Evolutionary conservation across 768 basidiomycete species (phyloP).

Genomic region (Gautieria morchelliformis): DNA sequence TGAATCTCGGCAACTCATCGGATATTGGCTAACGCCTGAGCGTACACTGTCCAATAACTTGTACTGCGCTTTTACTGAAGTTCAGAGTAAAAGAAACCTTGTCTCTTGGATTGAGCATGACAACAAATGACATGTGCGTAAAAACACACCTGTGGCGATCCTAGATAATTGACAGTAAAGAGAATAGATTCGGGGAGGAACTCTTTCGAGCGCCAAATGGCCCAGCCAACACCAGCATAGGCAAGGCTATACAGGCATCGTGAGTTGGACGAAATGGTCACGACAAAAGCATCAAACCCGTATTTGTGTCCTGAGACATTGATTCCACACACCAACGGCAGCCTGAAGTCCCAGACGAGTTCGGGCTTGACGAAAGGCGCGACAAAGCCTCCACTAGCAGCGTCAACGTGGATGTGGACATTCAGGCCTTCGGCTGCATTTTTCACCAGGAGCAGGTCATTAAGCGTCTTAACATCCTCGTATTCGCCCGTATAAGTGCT

Average conservation of each 20-base stretch:
- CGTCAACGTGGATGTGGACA: constrained; percentile 62
- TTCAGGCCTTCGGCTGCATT: constrained; percentile 44
- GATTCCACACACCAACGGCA: constrained; percentile 51
- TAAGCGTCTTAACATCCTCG: constrained; percentile 50
- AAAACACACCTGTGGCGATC: constrained; percentile 35
- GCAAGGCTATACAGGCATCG: constrained; percentile 15
- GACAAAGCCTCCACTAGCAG: constrained; percentile 52
- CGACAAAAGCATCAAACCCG: constrained; percentile 20
- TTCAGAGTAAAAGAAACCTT: constrained; percentile 56
- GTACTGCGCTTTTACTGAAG: constrained; percentile 26
- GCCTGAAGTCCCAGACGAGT: constrained; percentile 48
- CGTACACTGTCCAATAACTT: constrained; percentile 15
- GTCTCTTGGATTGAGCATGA: constrained; percentile 42
- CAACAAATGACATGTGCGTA: constrained; percentile 15
- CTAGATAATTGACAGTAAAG: constrained; percentile 46
- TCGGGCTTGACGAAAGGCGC: constrained; percentile 54
- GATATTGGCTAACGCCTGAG: neutral
- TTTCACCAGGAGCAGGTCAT: constrained; percentile 39
- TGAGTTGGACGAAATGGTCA: constrained; percentile 10
- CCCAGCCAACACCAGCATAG: constrained; percentile 51
- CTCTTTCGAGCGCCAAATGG: constrained; percentile 49
- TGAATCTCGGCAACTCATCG: neutral
- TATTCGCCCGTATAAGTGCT: constrained; percentile 56
- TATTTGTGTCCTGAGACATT: constrained; percentile 56
- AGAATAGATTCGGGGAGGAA: constrained; percentile 53